phyloP scores from a whole-genome alignment of 352 stramenopile species.

The Phytopythium chamaehyphon region DNA sequence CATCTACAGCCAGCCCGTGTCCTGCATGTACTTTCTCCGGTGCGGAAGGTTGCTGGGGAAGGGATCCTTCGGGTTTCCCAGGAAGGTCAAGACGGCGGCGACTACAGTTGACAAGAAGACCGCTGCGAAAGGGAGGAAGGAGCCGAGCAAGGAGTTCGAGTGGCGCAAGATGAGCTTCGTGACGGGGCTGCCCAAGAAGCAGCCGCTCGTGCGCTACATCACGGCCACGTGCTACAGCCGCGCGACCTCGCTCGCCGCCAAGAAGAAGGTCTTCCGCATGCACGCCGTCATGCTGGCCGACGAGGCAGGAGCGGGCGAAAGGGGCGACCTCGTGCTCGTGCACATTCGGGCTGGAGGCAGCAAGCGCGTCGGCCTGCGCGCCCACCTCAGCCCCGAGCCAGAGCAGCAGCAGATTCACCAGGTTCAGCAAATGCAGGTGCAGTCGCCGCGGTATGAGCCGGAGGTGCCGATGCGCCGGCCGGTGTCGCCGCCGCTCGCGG shows the following conservation, averaged over 20 bases:
- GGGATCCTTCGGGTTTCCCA: constrained; percentile 67
- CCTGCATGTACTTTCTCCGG: constrained; percentile 78
- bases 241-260: constrained; percentile 38
- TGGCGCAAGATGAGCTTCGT: constrained; percentile 85
- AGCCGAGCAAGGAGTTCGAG: constrained; percentile 69
- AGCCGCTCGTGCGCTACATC: constrained; percentile 70
- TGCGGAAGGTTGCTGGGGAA: constrained; percentile 53
- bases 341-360: constrained; percentile 67
- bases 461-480: constrained; percentile 12
- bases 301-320: constrained; percentile 34
- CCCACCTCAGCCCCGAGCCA: constrained; percentile 14
- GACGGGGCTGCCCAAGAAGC: constrained; percentile 70
- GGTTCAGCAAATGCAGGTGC: constrained; percentile 14
- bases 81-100: constrained; percentile 43
- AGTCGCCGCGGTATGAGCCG: background rate
- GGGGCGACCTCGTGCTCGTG: constrained; percentile 60
- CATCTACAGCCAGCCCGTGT: constrained; percentile 71
- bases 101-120: constrained; percentile 17
- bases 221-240: constrained; percentile 74
- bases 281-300: constrained; percentile 74
- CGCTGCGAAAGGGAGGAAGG: constrained; percentile 26
- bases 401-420: constrained; percentile 18
- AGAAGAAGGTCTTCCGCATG: constrained; percentile 82
- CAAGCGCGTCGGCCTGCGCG: constrained; percentile 65
- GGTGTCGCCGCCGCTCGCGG: constrained; percentile 31